A percentile compares a stretch with the other conserved stretches of the same genome.
Evolutionary conservation across 2,329 filamentous ascomycete genomes (phyloP).

Genomic region (Colletotrichum sansevieriae): DNA sequence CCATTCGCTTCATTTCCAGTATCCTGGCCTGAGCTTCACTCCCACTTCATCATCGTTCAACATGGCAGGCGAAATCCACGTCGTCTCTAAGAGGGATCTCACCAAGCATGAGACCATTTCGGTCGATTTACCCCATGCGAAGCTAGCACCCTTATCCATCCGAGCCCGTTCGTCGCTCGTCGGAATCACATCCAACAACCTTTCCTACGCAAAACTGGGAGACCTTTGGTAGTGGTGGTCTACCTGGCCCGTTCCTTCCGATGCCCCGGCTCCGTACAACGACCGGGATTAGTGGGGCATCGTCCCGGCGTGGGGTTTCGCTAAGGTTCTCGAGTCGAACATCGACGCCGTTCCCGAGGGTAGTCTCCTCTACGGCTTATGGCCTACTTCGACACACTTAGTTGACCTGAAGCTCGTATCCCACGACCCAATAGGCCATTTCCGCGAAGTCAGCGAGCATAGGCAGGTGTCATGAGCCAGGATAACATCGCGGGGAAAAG

Average conservation of each 20-base stretch:
- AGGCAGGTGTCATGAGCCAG: no score
- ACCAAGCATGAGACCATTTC: constrained; percentile 43
- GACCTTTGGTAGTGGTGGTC: constrained; percentile 55
- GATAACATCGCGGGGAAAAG: no score
- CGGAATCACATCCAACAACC: constrained; percentile 51
- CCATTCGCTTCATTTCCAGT: neutral
- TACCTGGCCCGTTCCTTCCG: constrained; percentile 56
- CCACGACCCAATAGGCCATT: constrained; percentile 47
- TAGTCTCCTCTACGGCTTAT: constrained; percentile 57
- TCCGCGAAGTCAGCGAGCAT: constrained; percentile 54
- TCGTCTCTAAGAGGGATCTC: constrained; percentile 48
- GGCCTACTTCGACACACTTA: constrained; percentile 55
- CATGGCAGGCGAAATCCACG: constrained; percentile 45
- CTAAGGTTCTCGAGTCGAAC: constrained; percentile 56
- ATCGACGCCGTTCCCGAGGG: constrained; percentile 50
- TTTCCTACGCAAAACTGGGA: constrained; percentile 50
- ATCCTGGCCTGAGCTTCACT: neutral
- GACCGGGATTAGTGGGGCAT: constrained; percentile 57
- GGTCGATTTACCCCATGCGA: constrained; percentile 21
- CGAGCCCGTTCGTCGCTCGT: constrained; percentile 48
- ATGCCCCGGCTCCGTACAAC: constrained; percentile 50
- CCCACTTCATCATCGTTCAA: neutral
- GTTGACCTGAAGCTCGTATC: constrained; percentile 54
- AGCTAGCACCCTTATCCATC: constrained; percentile 47
- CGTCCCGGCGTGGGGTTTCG: constrained; percentile 63